Conservation (phyloP, 139 green algal species). For the Asterochloris sp. region DNA sequence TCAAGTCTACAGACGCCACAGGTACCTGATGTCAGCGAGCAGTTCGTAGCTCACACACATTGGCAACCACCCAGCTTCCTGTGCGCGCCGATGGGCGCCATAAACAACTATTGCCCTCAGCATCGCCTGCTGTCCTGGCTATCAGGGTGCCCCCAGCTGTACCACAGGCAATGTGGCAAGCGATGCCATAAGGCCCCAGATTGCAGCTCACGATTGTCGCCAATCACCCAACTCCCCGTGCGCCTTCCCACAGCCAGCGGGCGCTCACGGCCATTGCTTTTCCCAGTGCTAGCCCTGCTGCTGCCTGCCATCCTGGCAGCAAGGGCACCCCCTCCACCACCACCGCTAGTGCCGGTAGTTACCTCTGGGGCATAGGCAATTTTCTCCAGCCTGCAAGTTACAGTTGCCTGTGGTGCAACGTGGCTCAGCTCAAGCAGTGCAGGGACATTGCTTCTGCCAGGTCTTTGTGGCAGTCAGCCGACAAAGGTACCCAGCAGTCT, state of each 20-base stretch:
- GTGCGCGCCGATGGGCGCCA: too few relatives aligned
- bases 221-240: background rate
- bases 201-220: background rate
- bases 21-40: too few relatives aligned
- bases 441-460: background rate
- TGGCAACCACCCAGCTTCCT: too few relatives aligned
- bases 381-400: conserved; percentile 22
- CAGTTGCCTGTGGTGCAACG: background rate
- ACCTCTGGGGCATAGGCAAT: conserved; percentile 19
- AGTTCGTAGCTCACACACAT: too few relatives aligned
- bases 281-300: conserved; percentile 3
- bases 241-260: background rate
- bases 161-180: background rate
- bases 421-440: background rate
- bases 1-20: too few relatives aligned
- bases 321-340: conserved; percentile 27
- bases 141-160: background rate
- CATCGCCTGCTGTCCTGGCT: too few relatives aligned
- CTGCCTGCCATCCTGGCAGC: conserved; percentile 29
- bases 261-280: background rate
- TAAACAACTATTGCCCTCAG: too few relatives aligned
- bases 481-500: too few relatives aligned
- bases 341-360: conserved; percentile 16
- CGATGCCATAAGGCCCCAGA: background rate
- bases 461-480: background rate